Conservation (phyloP, 768 basidiomycete species). For the Suillus plorans region DNA sequence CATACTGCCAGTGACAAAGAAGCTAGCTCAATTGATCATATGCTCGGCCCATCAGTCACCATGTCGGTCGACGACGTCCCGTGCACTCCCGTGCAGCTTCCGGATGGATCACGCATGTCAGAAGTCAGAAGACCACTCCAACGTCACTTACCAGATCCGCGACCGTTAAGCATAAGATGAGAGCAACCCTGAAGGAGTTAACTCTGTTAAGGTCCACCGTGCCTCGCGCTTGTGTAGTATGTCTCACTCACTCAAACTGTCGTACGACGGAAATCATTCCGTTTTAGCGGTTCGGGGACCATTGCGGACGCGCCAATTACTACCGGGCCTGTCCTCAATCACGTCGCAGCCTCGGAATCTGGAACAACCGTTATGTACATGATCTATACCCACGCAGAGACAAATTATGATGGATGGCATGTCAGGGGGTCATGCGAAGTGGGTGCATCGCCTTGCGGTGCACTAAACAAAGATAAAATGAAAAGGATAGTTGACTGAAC, state of each 20-base stretch:
- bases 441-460: slow-evolving; percentile 5
- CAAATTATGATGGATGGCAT: slow-evolving; percentile 6
- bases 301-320: neutral
- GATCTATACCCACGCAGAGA: slow-evolving; percentile 5
- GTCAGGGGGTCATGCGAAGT: neutral
- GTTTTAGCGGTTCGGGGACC: neutral
- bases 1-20: slow-evolving; percentile 8
- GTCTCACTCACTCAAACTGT: neutral
- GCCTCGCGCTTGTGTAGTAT: slow-evolving; percentile 14
- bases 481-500: neutral
- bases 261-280: slow-evolving; percentile 6
- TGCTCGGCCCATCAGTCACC: slow-evolving; percentile 1
- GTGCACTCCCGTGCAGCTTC: slow-evolving; percentile 14
- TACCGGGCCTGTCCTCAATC: neutral
- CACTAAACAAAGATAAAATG: neutral
- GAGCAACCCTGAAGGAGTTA: slow-evolving; percentile 34
- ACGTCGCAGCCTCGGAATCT: neutral
- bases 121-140: slow-evolving; percentile 4
- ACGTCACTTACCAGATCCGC: slow-evolving; percentile 20
- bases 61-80: slow-evolving; percentile 5
- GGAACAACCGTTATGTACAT: slow-evolving; percentile 5
- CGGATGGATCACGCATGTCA: slow-evolving; percentile 9
- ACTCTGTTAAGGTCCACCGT: slow-evolving; percentile 19
- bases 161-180: slow-evolving; percentile 20
- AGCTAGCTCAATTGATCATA: slow-evolving; percentile 4